Evolutionary conservation across 345 rosid species (phyloP), one percentile per base, ranked within the genome.

Genomic region (Viola odorata): DNA sequence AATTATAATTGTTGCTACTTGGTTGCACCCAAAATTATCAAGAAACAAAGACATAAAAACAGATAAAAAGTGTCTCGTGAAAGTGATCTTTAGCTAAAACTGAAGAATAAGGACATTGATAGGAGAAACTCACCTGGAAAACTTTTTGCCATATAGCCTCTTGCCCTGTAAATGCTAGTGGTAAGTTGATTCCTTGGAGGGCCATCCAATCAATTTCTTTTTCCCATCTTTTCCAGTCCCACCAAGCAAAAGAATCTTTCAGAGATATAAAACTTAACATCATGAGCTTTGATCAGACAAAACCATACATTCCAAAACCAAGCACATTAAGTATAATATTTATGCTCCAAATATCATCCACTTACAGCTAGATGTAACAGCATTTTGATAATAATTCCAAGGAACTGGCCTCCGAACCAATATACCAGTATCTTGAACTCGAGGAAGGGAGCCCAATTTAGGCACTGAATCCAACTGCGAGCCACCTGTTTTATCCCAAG

Each of bases 171-270:
- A 84, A 86, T 60, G 89, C 92, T 65, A 86, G 71, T 0, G 89
- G 92, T 68, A 86, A 63, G 64, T 86, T 86, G 77, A 86, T 71
- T 23, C 92, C 89, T 57, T 84, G 89, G 69, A 86, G 78, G 70
- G 89, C 89, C 92, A 86, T 86, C 92, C 92, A 84, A 65, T 84
- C 89, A 61, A 82, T 84, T 77, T 86, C 89, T 53, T 80, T 79
- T 75, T 84, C 89, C 92, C 89, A 84, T 73, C 92, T 81, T 78
- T 62, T 68, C 87, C 89, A 84, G 71, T 80, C 85, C 92, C 92
- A 82, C 92, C 92, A 86, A 57, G 89, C 83, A 75, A 82, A 84
- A 68, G 89, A 71, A 74, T 84, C 89, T 84, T 65, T 61, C 47
- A 67, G 50, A 41, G 12, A 14, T 6, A 62, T 32, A 56, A 0